These are phyloP conservation scores for Fraxinus americana DNA, from an alignment of 257 asterid species.

Conservation along the genomic window DNA sequence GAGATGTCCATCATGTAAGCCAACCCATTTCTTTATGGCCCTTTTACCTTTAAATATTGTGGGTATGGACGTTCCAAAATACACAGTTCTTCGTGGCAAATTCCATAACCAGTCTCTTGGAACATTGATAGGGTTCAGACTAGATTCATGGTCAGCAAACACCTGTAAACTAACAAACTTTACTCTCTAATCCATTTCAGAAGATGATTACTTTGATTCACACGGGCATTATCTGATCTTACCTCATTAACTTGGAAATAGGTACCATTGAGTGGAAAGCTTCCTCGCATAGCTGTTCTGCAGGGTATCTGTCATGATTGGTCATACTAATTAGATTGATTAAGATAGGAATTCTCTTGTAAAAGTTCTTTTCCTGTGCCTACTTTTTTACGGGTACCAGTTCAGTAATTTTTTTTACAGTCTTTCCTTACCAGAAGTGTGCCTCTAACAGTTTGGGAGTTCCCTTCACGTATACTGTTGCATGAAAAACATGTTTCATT, in stretches of 20 bases:
- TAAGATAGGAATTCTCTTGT: neutral
- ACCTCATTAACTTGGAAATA: conserved; percentile 99
- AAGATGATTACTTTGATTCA: conserved; percentile 6
- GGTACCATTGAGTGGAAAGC: conserved; percentile 98
- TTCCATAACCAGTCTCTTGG: conserved; percentile 94
- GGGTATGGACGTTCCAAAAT: conserved; percentile 94
- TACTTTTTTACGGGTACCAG: conserved; percentile 7
- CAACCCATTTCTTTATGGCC: conserved; percentile 11
- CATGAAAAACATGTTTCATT: conserved; percentile 1
- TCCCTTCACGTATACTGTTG: conserved; percentile 3
- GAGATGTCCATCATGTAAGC: conserved; percentile 10
- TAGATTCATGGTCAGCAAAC: conserved; percentile 91
- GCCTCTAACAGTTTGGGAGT: conserved; percentile 9
- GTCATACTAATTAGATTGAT: conserved; percentile 28
- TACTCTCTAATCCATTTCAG: conserved; percentile 23
- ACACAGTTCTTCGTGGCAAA: conserved; percentile 85
- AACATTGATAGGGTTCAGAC: conserved; percentile 75
- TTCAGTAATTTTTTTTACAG: neutral
- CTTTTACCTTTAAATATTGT: conserved; percentile 83
- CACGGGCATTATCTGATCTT: conserved; percentile 17
- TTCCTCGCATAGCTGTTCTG: conserved; percentile 99
- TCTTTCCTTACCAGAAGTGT: conserved; percentile 1
- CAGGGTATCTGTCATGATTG: conserved; percentile 76
- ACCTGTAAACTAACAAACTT: conserved; percentile 52
- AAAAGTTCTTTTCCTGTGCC: neutral